Evolutionary conservation across 1,284 basidiomycete genomes (phyloP).

Genomic region (Abortiporus biennis): DNA sequence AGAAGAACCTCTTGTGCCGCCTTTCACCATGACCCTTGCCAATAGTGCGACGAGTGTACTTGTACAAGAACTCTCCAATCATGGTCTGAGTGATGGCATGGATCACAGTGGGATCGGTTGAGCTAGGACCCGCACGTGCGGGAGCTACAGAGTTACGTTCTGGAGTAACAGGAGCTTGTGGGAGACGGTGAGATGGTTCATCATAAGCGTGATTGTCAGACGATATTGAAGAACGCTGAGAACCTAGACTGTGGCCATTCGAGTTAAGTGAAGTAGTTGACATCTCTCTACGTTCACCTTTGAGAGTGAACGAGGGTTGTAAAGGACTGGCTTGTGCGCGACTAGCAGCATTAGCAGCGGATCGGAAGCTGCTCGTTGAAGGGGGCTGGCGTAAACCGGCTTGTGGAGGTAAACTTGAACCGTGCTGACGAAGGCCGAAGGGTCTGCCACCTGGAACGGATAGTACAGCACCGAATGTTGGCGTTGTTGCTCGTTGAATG

Average conservation of each 20-base stretch:
- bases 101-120: slow-evolving; percentile 84
- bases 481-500: slow-evolving; percentile 81
- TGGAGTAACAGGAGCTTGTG: slow-evolving; percentile 17
- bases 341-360: slow-evolving; percentile 52
- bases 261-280: slow-evolving; percentile 64
- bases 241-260: slow-evolving; percentile 50
- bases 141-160: slow-evolving; percentile 29
- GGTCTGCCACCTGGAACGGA: slow-evolving; percentile 46
- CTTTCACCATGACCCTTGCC: slow-evolving; percentile 89
- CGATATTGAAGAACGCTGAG: slow-evolving; percentile 72
- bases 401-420: slow-evolving; percentile 67
- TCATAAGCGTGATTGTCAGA: slow-evolving; percentile 56
- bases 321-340: slow-evolving; percentile 39
- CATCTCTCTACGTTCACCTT: slow-evolving; percentile 47
- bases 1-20: slow-evolving; percentile 95
- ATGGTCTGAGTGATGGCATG: slow-evolving; percentile 99
- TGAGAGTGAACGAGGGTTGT: slow-evolving; percentile 35
- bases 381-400: slow-evolving; percentile 63
- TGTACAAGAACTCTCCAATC: slow-evolving; percentile 98
- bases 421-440: slow-evolving; percentile 46
- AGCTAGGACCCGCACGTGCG: slow-evolving; percentile 21
- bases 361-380: slow-evolving; percentile 77
- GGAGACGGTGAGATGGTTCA: slow-evolving; percentile 28
- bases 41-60: slow-evolving; percentile 91
- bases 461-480: slow-evolving; percentile 62